Percentiles rank a stretch among this genome's conserved stretches.
Conservation (phyloP, 345 rosid genomes). For the Microthlaspi erraticum region DNA sequence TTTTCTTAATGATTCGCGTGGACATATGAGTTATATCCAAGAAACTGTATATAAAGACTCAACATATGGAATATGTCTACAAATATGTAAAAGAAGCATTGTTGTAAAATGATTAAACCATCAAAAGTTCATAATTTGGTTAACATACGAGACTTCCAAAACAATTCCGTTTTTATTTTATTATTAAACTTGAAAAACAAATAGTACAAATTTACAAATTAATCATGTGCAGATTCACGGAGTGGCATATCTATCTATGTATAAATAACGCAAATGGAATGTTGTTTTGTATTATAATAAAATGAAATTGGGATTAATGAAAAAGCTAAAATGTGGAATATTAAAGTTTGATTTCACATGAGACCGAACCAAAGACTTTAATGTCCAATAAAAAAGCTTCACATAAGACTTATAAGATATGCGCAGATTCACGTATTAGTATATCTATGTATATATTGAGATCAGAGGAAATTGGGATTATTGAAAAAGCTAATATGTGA, state of each 20-base stretch:
- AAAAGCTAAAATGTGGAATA: not conserved
- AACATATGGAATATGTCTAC: not conserved
- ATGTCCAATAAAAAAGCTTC: too few relatives aligned
- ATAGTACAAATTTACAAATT: too few relatives aligned
- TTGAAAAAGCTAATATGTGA: conserved; percentile 3
- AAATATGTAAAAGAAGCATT: not conserved
- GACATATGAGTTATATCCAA: conserved; percentile 2
- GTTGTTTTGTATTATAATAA: not conserved
- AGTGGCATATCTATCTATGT: not conserved
- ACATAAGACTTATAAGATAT: too few relatives aligned
- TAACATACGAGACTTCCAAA: too few relatives aligned
- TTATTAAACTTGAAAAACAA: too few relatives aligned
- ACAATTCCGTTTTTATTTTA: too few relatives aligned
- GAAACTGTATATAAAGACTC: not conserved
- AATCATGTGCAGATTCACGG: not conserved
- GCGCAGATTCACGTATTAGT: too few relatives aligned
- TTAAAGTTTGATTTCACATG: conserved; percentile 33
- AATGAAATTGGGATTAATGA: conserved; percentile 11
- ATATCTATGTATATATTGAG: too few relatives aligned
- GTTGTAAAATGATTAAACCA: not conserved
- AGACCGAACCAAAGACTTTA: conserved; percentile 28
- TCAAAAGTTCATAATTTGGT: too few relatives aligned
- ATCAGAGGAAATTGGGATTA: not conserved
- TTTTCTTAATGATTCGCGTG: conserved; percentile 16
- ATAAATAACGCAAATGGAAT: not conserved